These are phyloP conservation scores for Backusella sp. DNA, from an alignment of 192 early-diverging fungal genomes.

Conservation along the genomic window DNA sequence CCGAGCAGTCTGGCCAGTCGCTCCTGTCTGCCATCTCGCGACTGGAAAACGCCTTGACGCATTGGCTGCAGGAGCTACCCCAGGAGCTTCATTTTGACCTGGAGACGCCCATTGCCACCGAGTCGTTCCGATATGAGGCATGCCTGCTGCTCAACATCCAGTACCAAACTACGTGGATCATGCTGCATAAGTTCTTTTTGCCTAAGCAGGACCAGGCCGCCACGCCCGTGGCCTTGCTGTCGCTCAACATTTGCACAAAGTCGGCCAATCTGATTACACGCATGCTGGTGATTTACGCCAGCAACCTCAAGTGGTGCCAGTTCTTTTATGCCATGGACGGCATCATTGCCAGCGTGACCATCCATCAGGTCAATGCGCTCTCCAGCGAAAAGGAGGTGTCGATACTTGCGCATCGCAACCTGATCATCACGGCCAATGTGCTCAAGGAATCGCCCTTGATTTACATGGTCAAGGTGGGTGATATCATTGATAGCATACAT, in stretches of 20 bases:
- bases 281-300: constrained; percentile 36
- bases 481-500: constrained; percentile 41
- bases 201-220: constrained; percentile 43
- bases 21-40: constrained; percentile 41
- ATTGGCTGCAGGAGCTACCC: constrained; percentile 35
- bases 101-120: constrained; percentile 24
- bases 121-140: constrained; percentile 37
- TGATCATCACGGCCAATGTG: constrained; percentile 37
- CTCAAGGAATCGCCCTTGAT: constrained; percentile 32
- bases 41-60: constrained; percentile 38
- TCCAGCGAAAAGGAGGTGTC: constrained; percentile 39
- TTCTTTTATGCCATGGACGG: constrained; percentile 42
- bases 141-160: constrained; percentile 39
- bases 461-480: constrained; percentile 40
- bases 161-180: constrained; percentile 44
- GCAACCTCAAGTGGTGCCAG: constrained; percentile 38
- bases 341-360: constrained; percentile 38
- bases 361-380: constrained; percentile 42
- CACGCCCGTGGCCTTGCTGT: constrained; percentile 38
- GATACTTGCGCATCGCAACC: constrained; percentile 34
- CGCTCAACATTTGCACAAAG: constrained; percentile 44
- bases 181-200: constrained; percentile 45
- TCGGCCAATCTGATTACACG: constrained; percentile 39
- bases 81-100: constrained; percentile 32
- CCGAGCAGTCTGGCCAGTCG: constrained; percentile 44